phyloP scores from a whole-genome alignment of 805 yeast genomes.

The Candida nanaspora region DNA sequence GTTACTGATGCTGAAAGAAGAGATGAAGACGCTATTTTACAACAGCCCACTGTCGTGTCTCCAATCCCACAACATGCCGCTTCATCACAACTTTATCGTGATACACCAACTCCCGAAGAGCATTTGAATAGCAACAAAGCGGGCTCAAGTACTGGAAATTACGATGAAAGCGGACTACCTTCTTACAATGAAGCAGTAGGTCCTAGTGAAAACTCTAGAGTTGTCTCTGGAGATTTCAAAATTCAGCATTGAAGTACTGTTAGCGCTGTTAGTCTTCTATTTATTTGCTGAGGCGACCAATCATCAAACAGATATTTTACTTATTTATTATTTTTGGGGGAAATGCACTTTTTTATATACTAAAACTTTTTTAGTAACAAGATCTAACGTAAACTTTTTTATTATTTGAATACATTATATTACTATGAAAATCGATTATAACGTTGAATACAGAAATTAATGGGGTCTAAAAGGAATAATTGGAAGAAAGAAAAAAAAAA shows the following conservation, averaged over 20 bases:
- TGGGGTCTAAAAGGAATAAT: too few relatives aligned
- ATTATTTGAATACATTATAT: too few relatives aligned
- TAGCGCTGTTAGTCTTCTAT: background rate
- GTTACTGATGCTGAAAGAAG: constrained; percentile 1
- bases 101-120: constrained; percentile 2
- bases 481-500: background rate
- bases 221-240: constrained; percentile 8
- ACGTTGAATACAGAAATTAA: too few relatives aligned
- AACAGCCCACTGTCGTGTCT: background rate
- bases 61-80: constrained; percentile 6
- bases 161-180: constrained; percentile 10
- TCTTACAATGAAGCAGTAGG: constrained; percentile 13
- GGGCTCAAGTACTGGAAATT: constrained; percentile 5
- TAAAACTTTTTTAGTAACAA: too few relatives aligned
- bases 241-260: constrained; percentile 3
- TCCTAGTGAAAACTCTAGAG: background rate
- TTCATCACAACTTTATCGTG: constrained; percentile 3
- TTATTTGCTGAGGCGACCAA: too few relatives aligned
- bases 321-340: too few relatives aligned
- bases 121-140: constrained; percentile 1
- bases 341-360: too few relatives aligned
- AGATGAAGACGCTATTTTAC: background rate
- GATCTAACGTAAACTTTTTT: too few relatives aligned
- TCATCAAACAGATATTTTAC: too few relatives aligned
- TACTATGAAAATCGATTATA: too few relatives aligned